Conservation (phyloP, 768 basidiomycete genomes). For the Boletus tylopilopsis region DNA sequence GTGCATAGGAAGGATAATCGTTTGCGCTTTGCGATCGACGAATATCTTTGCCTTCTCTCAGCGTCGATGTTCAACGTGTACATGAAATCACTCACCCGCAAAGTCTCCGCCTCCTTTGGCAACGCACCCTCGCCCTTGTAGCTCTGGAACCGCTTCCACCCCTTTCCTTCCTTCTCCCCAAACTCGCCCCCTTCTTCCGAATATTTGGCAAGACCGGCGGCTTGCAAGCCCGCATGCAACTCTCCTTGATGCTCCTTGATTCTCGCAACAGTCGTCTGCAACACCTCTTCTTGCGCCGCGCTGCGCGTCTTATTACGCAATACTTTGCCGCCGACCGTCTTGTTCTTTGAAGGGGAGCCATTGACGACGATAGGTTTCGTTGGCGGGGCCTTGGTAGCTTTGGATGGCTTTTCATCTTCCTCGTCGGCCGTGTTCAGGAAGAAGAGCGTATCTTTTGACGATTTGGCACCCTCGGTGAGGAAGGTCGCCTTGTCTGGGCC, state of each 20-base stretch:
- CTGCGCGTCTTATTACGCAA: constrained; percentile 88
- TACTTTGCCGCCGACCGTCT: constrained; percentile 79
- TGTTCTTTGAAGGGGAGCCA: constrained; percentile 65
- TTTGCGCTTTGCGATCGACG: constrained; percentile 87
- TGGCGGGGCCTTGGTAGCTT: constrained; percentile 50
- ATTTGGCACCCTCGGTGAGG: constrained; percentile 82
- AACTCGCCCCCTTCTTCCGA: constrained; percentile 75
- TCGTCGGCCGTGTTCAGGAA: constrained; percentile 65
- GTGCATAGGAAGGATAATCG: constrained; percentile 88
- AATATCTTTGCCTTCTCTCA: constrained; percentile 55
- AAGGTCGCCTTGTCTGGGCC: constrained; percentile 60
- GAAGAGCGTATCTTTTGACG: constrained; percentile 83
- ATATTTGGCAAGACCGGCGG: constrained; percentile 77
- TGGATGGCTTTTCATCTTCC: constrained; percentile 52
- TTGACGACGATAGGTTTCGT: constrained; percentile 50
- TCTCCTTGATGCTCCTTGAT: constrained; percentile 87
- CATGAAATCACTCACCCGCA: constrained; percentile 55
- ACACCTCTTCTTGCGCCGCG: constrained; percentile 79
- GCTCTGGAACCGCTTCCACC: constrained; percentile 94
- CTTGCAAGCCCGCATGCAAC: constrained; percentile 71
- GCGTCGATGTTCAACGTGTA: constrained; percentile 4
- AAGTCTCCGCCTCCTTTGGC: constrained; percentile 75
- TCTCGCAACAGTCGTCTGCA: constrained; percentile 71
- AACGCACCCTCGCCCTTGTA: constrained; percentile 93
- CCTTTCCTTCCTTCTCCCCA: constrained; percentile 83